Percentiles rank a stretch among this genome's conserved stretches.
phyloP scores from a whole-genome alignment of 176 grass and related monocot species.

The Eragrostis curvula region DNA sequence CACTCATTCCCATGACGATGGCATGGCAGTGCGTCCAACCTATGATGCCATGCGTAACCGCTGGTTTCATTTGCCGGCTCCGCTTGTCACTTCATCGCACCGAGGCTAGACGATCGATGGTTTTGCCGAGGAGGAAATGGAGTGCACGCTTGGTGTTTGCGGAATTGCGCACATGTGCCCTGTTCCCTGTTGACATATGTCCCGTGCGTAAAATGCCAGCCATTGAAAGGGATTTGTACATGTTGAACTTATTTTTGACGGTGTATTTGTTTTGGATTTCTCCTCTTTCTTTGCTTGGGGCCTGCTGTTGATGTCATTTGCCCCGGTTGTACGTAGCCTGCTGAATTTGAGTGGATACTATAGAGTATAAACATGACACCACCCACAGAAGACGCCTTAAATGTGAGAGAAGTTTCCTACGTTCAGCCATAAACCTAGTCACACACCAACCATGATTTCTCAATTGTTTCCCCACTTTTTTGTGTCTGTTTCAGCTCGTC shows the following conservation, averaged over 20 bases:
- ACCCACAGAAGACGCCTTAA: background rate
- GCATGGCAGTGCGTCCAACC: background rate
- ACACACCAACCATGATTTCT: background rate
- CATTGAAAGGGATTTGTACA: background rate
- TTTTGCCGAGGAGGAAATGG: background rate
- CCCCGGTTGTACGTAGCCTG: constrained; percentile 34
- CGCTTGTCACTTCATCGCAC: background rate
- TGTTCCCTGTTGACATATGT: background rate
- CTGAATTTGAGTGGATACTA: constrained; percentile 43
- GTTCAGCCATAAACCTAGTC: background rate
- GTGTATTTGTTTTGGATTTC: background rate
- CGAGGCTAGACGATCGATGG: background rate
- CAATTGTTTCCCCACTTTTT: background rate
- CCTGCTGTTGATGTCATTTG: background rate
- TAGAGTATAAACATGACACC: constrained; percentile 16
- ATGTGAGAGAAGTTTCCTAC: constrained; percentile 10
- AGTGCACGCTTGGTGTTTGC: background rate
- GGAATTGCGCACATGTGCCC: background rate
- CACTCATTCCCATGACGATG: background rate
- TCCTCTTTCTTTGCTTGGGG: too few species aligned
- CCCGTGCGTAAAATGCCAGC: background rate
- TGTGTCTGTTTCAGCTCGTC: constrained; percentile 33
- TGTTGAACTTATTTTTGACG: background rate
- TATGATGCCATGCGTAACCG: background rate
- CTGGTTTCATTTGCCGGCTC: background rate